Base-by-base conservation (phyloP, 2,329 filamentous ascomycete species). In the Botryotinia convoluta region DNA sequence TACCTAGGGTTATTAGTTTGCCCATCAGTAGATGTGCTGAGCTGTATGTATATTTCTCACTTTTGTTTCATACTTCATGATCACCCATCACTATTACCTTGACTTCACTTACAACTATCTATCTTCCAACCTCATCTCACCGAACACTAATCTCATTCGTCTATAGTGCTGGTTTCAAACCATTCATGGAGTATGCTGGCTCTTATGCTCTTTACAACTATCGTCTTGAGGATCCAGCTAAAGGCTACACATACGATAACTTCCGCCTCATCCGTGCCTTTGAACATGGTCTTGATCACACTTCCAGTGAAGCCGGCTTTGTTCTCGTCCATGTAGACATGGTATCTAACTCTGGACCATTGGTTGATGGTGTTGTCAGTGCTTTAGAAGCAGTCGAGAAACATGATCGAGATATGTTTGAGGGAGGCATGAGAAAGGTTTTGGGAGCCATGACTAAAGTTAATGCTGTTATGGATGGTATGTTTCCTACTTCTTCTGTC, bases 321-420 rank as follows among this genome's bases (percentile, higher is more conserved):
- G 94, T 98, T n/a, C 88, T 98, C 20, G 95, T 96, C 7, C 95
- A 98, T 82, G 91, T 98, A 69, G 94, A 97, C 83, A 98, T 98
- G 95, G 95, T 97, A 68, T 91, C 91, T 81, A 90, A 97, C 82
- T 95, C 94, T 0, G 92, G 92, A 0, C 88, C 90, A 0, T 86
- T 98, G 1, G 90, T 98, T 64, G 87, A 89, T 60, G 93, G 93
- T 45, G 89, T 90, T 5, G 86, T 93, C 64, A 86, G 89, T 69
- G 88, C 91, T 69, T 86, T 97, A 37, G 87, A 91, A 69, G 85
- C 85, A 9, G 83, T 87, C 45, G 84, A 86, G n/a, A 79, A 77
- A 8, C 77, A 81, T 71, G 78, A 88, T 74, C 88, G 91, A 5
- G 80, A 84, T 22, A 81, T 82, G 1, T 90, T 95, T 82, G 92